Percentiles rank a stretch among this genome's conserved stretches.
Evolutionary conservation across 192 early-diverging fungal genomes (phyloP).

Genomic region (Pilaira anomala): DNA sequence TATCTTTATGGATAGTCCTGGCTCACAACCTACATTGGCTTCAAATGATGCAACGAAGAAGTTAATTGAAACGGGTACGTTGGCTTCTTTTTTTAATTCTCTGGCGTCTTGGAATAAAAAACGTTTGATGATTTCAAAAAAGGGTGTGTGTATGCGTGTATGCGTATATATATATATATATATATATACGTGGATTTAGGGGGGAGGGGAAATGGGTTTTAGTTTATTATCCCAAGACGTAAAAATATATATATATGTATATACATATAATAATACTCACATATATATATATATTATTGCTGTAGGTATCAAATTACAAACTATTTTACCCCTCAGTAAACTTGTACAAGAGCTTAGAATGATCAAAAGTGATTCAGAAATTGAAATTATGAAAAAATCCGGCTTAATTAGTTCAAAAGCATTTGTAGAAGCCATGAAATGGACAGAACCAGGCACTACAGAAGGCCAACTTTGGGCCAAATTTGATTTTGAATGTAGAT

Average conservation of each 20-base stretch:
- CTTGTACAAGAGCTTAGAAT: slow-evolving; percentile 70
- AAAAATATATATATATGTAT: not conserved
- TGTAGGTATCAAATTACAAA: slow-evolving; percentile 18
- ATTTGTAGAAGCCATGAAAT: slow-evolving; percentile 77
- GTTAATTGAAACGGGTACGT: slow-evolving; percentile 25
- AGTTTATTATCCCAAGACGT: not conserved
- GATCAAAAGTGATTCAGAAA: slow-evolving; percentile 77
- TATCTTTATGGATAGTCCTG: slow-evolving; percentile 34
- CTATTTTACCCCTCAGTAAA: slow-evolving; percentile 50
- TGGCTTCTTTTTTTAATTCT: not conserved
- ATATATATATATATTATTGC: slow-evolving; percentile 1
- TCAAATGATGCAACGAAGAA: not conserved
- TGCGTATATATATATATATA: too few relatives aligned
- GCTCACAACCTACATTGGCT: slow-evolving; percentile 4
- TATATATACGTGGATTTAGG: not conserved
- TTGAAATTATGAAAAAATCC: slow-evolving; percentile 72
- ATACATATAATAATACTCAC: not conserved
- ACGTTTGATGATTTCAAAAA: not conserved
- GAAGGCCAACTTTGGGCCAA: slow-evolving; percentile 77
- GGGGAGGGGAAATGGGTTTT: too few relatives aligned
- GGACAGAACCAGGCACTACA: slow-evolving; percentile 61
- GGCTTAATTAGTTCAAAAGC: slow-evolving; percentile 76
- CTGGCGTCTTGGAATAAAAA: not conserved
- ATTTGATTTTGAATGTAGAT: slow-evolving; percentile 69
- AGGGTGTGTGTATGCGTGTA: not conserved